These are phyloP conservation scores for Myriosclerotinia duriaeana DNA, from an alignment of 2,329 filamentous ascomycete species.

Conservation along the genomic window DNA sequence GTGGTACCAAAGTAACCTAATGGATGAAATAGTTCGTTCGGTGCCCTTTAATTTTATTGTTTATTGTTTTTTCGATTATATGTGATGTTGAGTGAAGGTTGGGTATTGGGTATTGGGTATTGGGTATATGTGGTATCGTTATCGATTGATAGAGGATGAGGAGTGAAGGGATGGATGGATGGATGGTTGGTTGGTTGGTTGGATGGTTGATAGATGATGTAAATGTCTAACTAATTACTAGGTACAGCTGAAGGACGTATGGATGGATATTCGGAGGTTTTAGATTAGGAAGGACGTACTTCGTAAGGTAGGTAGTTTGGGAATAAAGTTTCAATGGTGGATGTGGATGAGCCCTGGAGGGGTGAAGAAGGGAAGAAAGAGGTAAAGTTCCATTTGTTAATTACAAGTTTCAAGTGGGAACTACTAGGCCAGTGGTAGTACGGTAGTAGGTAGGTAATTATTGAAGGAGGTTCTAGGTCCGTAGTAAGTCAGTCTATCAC, in stretches of 20 bases:
- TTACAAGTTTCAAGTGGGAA: too few species aligned
- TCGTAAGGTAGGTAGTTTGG: not conserved
- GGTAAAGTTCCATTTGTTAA: not conserved
- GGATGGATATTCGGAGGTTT: not conserved
- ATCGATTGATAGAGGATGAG: slow-evolving; percentile 4
- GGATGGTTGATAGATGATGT: not conserved
- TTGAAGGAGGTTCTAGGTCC: too few species aligned
- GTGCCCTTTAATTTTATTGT: not conserved
- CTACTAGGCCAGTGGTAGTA: too few species aligned
- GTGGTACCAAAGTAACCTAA: not conserved
- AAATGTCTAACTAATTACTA: not conserved
- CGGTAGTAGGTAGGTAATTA: too few species aligned
- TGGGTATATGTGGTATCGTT: not conserved
- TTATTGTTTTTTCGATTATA: not conserved
- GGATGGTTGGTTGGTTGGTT: not conserved
- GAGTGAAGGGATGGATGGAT: slow-evolving; percentile 9
- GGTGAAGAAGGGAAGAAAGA: not conserved
- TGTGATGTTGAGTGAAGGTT: not conserved
- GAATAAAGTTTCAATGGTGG: not conserved
- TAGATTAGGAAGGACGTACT: not conserved
- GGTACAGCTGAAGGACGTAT: too few species aligned
- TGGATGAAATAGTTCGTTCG: not conserved
- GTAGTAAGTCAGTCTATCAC: too few species aligned
- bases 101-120: not conserved
- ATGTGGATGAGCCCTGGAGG: not conserved